Evolutionary conservation across 1,284 basidiomycete genomes (phyloP), one percentile per base, ranked within the genome.

Genomic region (Wolfiporia cocos): DNA sequence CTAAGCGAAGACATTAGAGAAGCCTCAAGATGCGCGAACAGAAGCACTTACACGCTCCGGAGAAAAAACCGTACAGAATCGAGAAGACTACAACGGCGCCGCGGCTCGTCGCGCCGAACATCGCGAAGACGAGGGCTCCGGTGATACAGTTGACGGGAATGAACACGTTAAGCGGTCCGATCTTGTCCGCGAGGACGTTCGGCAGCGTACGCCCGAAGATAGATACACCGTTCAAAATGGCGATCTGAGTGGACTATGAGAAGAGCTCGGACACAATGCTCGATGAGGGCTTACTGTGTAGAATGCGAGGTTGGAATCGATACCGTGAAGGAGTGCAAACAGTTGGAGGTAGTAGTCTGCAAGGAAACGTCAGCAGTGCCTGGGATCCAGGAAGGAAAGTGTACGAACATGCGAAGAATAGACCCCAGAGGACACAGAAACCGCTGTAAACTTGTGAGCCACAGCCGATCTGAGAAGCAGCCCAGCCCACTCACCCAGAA

Each of bases 81-180:
- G 34, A 46, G 20, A 56, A 46, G 15, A 51, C 45, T 15, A 52
- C 26, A 15, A 40, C 31, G 37, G 34, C 49, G 42, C 39, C 48
- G 7, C 24, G 21, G 30, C 33, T 40, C 39, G 39, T 44, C 10
- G 55, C 34, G 14, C 48, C 56, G 24, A 55, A 43, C 37, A 59
- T 30, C 3, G 44, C 47, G 44, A 58, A 51, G 15, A 66, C 59
- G n/a, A 74, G 54, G 10, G 58, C 59, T 4, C 67, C 59, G 15
- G 69, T 70, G 23, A 65, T 55, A 26, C 57, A 53, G 14, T 71
- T 57, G 35, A 65, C 68, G 0, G 66, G 63, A n/a, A 61, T 39
- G 28, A 44, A 20, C 29, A 39, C 9, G 26, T 45, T 49, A 11
- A 49, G 41, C n/a, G 42, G 33, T n/a, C 51, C 49, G 20, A 43